Conservation (phyloP, 2,329 filamentous ascomycete species). For the Apiospora phragmitis region DNA sequence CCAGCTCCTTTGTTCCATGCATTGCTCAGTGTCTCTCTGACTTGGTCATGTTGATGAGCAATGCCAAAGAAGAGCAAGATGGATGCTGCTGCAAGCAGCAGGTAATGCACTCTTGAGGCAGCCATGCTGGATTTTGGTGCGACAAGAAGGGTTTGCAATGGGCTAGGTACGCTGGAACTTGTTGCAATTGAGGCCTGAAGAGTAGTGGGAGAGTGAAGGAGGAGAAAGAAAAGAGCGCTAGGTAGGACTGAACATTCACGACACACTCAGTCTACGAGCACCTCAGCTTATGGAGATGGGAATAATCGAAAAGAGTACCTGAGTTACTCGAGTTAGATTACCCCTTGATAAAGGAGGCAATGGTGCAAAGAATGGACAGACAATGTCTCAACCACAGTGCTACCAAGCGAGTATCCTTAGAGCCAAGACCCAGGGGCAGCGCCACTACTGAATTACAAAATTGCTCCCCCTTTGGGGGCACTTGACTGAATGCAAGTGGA, state of each 20-base stretch:
- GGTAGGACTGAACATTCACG: neutral
- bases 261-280: neutral
- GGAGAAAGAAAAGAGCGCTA: neutral
- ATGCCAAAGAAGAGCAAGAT: conserved; percentile 13
- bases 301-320: neutral
- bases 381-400: neutral
- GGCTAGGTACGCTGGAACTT: neutral
- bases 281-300: neutral
- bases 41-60: conserved; percentile 13
- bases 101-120: conserved; percentile 10
- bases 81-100: conserved; percentile 9
- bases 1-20: conserved; percentile 2
- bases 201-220: neutral
- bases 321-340: conserved; percentile 6
- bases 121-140: neutral
- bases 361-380: neutral
- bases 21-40: conserved; percentile 11
- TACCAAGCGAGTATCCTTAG: neutral
- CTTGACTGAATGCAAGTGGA: neutral
- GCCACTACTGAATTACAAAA: neutral
- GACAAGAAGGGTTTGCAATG: neutral
- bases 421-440: neutral
- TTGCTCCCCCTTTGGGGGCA: neutral
- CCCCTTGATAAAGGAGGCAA: neutral
- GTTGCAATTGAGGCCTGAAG: neutral